Percentiles rank a stretch among this genome's conserved stretches.
Conservation (phyloP, 768 basidiomycete species). For the Pluteus cervinus region DNA sequence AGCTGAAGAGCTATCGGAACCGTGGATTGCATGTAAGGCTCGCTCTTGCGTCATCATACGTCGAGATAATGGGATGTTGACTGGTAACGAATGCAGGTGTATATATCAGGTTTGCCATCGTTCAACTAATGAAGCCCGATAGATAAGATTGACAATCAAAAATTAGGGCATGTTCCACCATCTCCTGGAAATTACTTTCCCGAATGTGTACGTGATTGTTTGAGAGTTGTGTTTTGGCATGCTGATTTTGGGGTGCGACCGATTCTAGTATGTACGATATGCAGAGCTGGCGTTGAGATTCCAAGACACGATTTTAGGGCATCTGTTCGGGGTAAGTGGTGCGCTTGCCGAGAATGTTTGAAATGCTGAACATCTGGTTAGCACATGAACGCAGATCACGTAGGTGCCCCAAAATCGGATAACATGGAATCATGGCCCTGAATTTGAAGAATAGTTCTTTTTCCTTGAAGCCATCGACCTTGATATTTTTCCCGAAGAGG, state of each 20-base stretch:
- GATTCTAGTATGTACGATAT: constrained; percentile 54
- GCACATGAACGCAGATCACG: constrained; percentile 86
- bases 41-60: constrained; percentile 9
- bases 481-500: constrained; percentile 28
- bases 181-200: constrained; percentile 75
- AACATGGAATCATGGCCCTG: constrained; percentile 2
- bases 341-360: constrained; percentile 13
- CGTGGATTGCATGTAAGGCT: constrained; percentile 66
- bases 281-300: constrained; percentile 71
- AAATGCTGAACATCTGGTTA: constrained; percentile 16
- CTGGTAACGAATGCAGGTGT: constrained; percentile 15
- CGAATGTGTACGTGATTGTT: constrained; percentile 61
- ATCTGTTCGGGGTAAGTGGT: constrained; percentile 64
- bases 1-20: constrained; percentile 60
- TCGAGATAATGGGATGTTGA: constrained; percentile 5
- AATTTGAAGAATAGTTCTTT: constrained; percentile 37
- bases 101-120: constrained; percentile 17
- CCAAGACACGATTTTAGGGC: constrained; percentile 85
- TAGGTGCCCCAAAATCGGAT: constrained; percentile 24
- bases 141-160: neutral
- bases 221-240: constrained; percentile 6
- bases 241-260: constrained; percentile 9
- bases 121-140: neutral
- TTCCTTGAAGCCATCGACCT: constrained; percentile 52
- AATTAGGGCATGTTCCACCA: constrained; percentile 80